phyloP scores from a whole-genome alignment of 352 stramenopile species.

The Pythium aquatile region DNA sequence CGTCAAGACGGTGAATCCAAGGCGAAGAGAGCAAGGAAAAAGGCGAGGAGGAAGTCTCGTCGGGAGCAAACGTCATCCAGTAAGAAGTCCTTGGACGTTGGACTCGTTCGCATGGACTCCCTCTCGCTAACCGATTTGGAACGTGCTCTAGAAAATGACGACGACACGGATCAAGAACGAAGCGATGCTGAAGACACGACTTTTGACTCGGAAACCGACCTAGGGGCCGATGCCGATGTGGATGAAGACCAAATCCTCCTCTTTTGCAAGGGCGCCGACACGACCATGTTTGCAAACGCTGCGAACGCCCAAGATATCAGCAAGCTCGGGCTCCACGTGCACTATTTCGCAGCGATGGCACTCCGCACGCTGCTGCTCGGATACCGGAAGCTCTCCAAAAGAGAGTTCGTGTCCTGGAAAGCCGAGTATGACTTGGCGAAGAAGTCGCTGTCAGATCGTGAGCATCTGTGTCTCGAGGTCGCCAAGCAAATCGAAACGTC shows the following conservation, averaged over 20 bases:
- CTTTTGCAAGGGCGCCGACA: conserved; percentile 89
- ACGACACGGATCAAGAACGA: not conserved
- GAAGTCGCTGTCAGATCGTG: conserved; percentile 60
- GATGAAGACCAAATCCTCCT: conserved; percentile 62
- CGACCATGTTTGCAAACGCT: conserved; percentile 84
- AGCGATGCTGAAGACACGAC: conserved; percentile 6
- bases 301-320: conserved; percentile 70
- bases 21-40: not conserved
- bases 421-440: conserved; percentile 64
- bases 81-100: conserved; percentile 22
- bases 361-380: conserved; percentile 84
- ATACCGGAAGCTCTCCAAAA: conserved; percentile 57
- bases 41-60: conserved; percentile 5
- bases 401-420: conserved; percentile 77
- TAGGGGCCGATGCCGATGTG: conserved; percentile 26
- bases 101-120: conserved; percentile 15
- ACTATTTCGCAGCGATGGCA: conserved; percentile 87
- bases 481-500: conserved; percentile 74
- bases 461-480: conserved; percentile 65
- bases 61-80: conserved; percentile 10
- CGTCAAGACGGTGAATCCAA: conserved; percentile 9
- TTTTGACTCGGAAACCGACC: conserved; percentile 19
- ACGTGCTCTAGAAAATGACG: conserved; percentile 29
- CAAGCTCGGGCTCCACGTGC: conserved; percentile 75
- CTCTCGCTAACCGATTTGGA: conserved; percentile 32